Conservation (phyloP, 345 rosid species). For the Cardamine chenopodiifolia region DNA sequence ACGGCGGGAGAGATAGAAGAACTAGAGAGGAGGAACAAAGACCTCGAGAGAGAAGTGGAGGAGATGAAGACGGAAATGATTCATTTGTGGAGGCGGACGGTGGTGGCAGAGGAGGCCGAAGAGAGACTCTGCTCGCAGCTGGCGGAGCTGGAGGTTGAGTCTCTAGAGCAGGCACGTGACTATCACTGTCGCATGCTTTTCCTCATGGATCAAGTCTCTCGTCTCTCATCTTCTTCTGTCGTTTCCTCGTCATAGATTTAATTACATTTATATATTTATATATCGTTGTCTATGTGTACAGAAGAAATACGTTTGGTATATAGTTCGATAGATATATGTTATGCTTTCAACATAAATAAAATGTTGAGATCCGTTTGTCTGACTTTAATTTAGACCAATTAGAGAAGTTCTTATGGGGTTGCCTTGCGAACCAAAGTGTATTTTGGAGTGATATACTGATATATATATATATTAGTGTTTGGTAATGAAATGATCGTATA, state of each 20-base stretch:
- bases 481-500: no score
- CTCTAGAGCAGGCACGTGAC: constrained; percentile 64
- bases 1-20: constrained; percentile 25
- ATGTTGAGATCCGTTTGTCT: constrained; percentile 5
- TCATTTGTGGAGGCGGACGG: constrained; percentile 49
- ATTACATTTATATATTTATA: not conserved
- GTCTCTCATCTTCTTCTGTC: constrained; percentile 25
- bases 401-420: not conserved
- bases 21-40: constrained; percentile 57
- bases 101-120: constrained; percentile 81
- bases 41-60: constrained; percentile 50
- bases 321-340: not conserved
- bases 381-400: constrained; percentile 3
- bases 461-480: no score
- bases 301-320: not conserved
- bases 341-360: constrained; percentile 4
- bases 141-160: constrained; percentile 86
- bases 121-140: constrained; percentile 80
- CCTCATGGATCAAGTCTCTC: constrained; percentile 60
- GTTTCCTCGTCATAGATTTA: not conserved
- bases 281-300: constrained; percentile 5
- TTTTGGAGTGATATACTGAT: not conserved
- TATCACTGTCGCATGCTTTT: constrained; percentile 56
- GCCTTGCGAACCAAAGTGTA: not conserved
- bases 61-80: constrained; percentile 38